Base-by-base conservation (phyloP, 2,329 filamentous ascomycete genomes). In the Huntiella abstrusa region DNA sequence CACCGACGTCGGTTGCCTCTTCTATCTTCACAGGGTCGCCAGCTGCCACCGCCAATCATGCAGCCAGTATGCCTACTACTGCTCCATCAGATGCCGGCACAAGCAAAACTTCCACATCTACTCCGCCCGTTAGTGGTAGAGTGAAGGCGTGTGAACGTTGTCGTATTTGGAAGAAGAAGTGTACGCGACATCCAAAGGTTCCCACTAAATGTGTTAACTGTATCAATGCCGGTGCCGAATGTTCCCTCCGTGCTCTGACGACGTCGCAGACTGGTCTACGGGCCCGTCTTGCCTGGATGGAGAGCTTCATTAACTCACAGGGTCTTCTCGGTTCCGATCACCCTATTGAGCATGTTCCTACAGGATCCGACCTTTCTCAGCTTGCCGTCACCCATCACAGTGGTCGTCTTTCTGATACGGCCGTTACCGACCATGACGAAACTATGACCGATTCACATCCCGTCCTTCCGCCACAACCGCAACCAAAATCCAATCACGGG, bases 111-210 rank as follows among this genome's bases (percentile, higher is more conserved):
- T 17, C 36, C 17, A 44, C 17, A 36, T 35, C 33, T 4, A 11
- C 32, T 11, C 34, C 34, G 13, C 43, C 33, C 3, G 43, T 39
- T 10, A 45, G 43, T 16, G 45, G 45, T 12, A 15, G 45, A 13
- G 45, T 47, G 16, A 47, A 47, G 39, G 39, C 45, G 2, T 47
- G 45, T n/a, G 45, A 47, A 19, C 45, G 45, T 7, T 47, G 45
- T 16, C 45, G 45, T 3, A 19, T 47, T 17, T 47, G 45, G 39
- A 47, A 47, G 34, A 47, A 43, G 13, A 47, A 47, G 16, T 47
- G 45, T 16, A 43, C 34, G 17, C 38, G 45, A 12, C 45, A 47
- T 33, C 45, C 45, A 16, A 47, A 47, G 33, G 33, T 42, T 5
- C 45, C 45, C 3, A 47, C 39, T 4, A 47, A 43, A 12, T 47